Conservation (phyloP, 108 stramenopile species). For the Skeletonema marinoi region DNA sequence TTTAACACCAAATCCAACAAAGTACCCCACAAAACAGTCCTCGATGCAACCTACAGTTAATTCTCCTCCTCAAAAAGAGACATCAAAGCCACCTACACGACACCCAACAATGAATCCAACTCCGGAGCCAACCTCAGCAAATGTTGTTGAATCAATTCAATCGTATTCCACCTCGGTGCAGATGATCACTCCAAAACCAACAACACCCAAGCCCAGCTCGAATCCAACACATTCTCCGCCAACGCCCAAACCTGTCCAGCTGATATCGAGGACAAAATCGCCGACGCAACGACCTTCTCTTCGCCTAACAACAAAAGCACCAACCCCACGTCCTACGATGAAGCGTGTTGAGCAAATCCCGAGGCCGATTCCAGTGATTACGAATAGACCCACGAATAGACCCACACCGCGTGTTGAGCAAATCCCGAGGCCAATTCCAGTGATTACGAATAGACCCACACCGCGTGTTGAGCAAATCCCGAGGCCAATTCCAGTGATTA, state of each 20-base stretch:
- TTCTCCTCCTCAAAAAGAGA: neutral
- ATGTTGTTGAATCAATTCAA: neutral
- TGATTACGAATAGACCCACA: neutral
- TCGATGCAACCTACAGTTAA: neutral
- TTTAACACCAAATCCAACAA: neutral
- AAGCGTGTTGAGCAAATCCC: neutral
- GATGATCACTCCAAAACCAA: neutral
- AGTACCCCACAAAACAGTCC: neutral
- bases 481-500: no score
- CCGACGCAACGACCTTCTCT: neutral
- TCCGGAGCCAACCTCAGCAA: neutral
- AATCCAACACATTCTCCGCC: no score
- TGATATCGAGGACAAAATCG: neutral
- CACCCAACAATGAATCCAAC: neutral
- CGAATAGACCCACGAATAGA: neutral
- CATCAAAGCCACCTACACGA: neutral
- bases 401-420: neutral
- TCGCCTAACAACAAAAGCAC: no score
- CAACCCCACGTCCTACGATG: no score
- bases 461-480: neutral
- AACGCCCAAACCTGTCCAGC: no score
- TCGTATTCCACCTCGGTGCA: neutral
- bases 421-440: neutral
- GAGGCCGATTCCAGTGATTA: neutral
- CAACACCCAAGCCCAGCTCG: neutral